phyloP scores from a whole-genome alignment of 2,329 filamentous ascomycete species.

The Fusarium sublunatum region DNA sequence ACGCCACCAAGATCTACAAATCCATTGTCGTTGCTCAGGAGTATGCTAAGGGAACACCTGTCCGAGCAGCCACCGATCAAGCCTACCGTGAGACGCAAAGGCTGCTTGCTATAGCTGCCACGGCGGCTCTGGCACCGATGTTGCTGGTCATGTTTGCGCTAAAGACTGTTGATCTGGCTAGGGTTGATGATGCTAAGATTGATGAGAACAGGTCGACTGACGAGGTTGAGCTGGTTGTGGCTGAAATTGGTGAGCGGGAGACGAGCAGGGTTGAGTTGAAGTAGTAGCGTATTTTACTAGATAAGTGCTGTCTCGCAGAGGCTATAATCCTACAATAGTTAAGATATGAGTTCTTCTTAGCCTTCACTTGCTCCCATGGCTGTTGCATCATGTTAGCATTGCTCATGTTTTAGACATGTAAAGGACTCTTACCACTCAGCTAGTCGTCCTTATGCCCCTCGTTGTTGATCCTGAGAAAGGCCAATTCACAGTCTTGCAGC shows the following conservation, averaged over 20 bases:
- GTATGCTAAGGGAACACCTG: slow-evolving; percentile 36
- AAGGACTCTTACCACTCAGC: too few species aligned
- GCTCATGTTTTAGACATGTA: too few species aligned
- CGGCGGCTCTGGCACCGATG: slow-evolving; percentile 41
- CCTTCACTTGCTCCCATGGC: too few species aligned
- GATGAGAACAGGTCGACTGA: slow-evolving; percentile 23
- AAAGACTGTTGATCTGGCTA: slow-evolving; percentile 41
- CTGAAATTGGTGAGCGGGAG: neutral
- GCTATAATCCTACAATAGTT: too few species aligned
- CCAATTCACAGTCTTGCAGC: too few species aligned
- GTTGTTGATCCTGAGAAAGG: too few species aligned
- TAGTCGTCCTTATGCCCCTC: too few species aligned
- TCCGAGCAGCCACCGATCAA: slow-evolving; percentile 42
- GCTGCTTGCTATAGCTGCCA: slow-evolving; percentile 45
- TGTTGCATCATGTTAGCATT: too few species aligned
- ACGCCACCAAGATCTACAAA: slow-evolving; percentile 45
- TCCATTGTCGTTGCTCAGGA: slow-evolving; percentile 47
- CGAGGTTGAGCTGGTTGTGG: neutral
- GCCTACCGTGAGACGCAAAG: slow-evolving; percentile 46
- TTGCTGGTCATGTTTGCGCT: slow-evolving; percentile 44
- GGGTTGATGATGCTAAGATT: slow-evolving; percentile 28
- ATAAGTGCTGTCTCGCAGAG: too few species aligned
- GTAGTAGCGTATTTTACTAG: too few species aligned
- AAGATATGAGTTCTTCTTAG: too few species aligned
- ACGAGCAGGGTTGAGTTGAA: slow-evolving; percentile 1